phyloP scores from a whole-genome alignment of 2,329 filamentous ascomycete species.

The Falciphora oryzae region DNA sequence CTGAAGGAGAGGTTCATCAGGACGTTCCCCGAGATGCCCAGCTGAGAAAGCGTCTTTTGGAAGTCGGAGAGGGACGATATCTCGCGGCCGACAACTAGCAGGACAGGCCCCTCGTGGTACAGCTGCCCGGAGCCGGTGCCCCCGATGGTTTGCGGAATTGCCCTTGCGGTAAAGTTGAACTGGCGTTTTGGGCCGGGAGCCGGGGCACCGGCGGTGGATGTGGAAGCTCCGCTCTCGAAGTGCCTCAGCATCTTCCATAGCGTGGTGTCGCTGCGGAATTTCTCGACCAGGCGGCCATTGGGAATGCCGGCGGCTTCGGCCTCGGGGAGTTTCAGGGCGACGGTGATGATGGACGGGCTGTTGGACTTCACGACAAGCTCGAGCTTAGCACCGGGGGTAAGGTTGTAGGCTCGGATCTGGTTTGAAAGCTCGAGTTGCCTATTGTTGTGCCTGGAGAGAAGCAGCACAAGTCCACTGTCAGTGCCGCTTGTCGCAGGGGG shows the following conservation, averaged over 20 bases:
- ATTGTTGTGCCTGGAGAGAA: conserved; percentile 61
- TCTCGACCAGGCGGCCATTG: conserved; percentile 68
- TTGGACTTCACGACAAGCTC: conserved; percentile 85
- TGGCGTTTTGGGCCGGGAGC: conserved; percentile 43
- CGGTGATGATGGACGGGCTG: conserved; percentile 76
- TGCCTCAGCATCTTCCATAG: conserved; percentile 87
- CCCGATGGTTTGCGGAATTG: conserved; percentile 55
- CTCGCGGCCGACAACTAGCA: conserved; percentile 79
- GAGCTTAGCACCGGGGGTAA: conserved; percentile 80
- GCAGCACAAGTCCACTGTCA: neutral
- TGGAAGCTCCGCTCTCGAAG: conserved; percentile 53
- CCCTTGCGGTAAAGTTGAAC: conserved; percentile 80
- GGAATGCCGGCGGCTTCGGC: conserved; percentile 57
- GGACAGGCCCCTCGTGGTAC: conserved; percentile 79
- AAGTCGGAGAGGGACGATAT: conserved; percentile 72
- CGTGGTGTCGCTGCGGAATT: conserved; percentile 81
- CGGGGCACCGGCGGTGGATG: neutral
- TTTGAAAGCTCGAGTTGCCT: conserved; percentile 81
- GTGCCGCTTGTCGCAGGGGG: conserved; percentile 9
- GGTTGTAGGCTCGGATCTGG: conserved; percentile 75
- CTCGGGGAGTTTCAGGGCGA: conserved; percentile 80
- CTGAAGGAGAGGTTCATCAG: conserved; percentile 74
- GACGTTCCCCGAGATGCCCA: conserved; percentile 78
- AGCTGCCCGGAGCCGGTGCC: conserved; percentile 64
- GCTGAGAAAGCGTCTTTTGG: conserved; percentile 80